phyloP scores from a whole-genome alignment of 148 eudicot species.

The Heliosperma pusillum region DNA sequence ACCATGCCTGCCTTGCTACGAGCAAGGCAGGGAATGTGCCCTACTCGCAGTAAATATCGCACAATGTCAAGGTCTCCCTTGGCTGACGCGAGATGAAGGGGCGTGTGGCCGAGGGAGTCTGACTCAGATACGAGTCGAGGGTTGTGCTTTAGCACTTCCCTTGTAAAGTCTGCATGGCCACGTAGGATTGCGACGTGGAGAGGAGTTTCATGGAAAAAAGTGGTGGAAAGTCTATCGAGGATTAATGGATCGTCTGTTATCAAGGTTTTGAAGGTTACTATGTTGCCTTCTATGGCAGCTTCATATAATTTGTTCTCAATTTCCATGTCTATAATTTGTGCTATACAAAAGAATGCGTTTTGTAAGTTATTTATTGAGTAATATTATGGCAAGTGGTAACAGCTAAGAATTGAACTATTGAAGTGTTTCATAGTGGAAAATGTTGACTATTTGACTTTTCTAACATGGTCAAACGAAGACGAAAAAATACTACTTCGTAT shows the following conservation, averaged over 20 bases:
- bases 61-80: conserved; percentile 26
- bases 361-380: neutral
- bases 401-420: neutral
- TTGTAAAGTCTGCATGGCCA: conserved; percentile 28
- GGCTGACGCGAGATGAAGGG: conserved; percentile 34
- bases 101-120: conserved; percentile 29
- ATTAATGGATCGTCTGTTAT: conserved; percentile 32
- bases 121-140: conserved; percentile 26
- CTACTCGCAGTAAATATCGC: conserved; percentile 20
- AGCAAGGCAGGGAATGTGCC: neutral
- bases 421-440: neutral
- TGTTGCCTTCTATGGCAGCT: conserved; percentile 30
- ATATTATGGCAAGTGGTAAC: neutral
- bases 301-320: conserved; percentile 25
- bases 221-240: conserved; percentile 23
- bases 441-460: neutral
- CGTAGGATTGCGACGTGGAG: conserved; percentile 31
- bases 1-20: conserved; percentile 24
- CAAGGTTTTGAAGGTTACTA: conserved; percentile 12
- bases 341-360: neutral
- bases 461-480: neutral
- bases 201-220: conserved; percentile 24
- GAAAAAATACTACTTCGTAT: neutral
- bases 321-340: neutral
- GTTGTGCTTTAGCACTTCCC: conserved; percentile 21